Percentiles rank a stretch among this genome's conserved stretches.
phyloP scores from a whole-genome alignment of 2,329 filamentous ascomycete genomes.

The Alternaria novae-zelandiae region DNA sequence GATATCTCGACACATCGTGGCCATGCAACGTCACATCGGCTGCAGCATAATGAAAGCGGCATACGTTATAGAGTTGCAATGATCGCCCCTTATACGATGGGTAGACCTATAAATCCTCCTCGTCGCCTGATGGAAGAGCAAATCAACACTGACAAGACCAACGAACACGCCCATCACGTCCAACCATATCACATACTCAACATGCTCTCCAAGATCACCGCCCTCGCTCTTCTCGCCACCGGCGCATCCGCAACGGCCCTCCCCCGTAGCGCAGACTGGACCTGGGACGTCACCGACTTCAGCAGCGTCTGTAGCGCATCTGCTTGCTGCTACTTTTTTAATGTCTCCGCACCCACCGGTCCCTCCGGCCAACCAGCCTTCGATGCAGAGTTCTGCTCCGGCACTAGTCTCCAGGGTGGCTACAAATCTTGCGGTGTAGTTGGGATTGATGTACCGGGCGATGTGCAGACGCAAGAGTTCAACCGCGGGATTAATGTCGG shows the following conservation, averaged over 20 bases:
- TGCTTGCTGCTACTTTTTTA: slow-evolving; percentile 28
- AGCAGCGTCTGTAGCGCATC: slow-evolving; percentile 28
- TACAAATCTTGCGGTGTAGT: slow-evolving; percentile 22
- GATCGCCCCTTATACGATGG: no score
- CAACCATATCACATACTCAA: not conserved
- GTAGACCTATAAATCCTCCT: no score
- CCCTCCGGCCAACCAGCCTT: slow-evolving; percentile 21
- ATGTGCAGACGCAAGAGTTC: slow-evolving; percentile 19
- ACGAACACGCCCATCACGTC: no score
- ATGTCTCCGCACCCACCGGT: slow-evolving; percentile 18
- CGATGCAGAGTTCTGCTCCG: slow-evolving; percentile 17
- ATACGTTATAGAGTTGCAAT: no score
- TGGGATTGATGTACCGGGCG: slow-evolving; percentile 15
- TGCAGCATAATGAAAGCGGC: no score
- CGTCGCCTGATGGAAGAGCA: no score
- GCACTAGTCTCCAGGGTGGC: slow-evolving; percentile 17
- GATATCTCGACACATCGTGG: not conserved
- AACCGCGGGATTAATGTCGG: slow-evolving; percentile 15
- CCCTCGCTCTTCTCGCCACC: slow-evolving; percentile 15
- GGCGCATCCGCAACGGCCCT: slow-evolving; percentile 7
- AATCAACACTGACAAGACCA: no score
- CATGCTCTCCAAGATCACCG: slow-evolving; percentile 20
- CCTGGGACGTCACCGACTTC: slow-evolving; percentile 25
- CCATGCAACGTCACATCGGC: slow-evolving; percentile 3
- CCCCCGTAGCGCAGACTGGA: slow-evolving; percentile 7